Percentiles rank a stretch among this genome's conserved stretches.
These are phyloP conservation scores for Eucalyptus victrix DNA, from an alignment of 345 rosid species.

Conservation along the genomic window DNA sequence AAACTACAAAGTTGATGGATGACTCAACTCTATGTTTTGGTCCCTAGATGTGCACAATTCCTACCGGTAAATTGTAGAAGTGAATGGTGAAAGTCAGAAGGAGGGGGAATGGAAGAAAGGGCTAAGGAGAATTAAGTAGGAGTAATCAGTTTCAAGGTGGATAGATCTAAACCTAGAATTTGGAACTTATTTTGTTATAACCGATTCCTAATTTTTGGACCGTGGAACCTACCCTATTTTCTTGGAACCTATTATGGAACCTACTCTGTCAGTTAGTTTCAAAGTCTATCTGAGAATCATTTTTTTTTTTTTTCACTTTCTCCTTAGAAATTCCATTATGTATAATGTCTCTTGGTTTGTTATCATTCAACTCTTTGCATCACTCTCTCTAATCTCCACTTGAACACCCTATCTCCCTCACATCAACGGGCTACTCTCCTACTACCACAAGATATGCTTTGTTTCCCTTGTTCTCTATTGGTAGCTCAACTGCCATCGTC, in stretches of 20 bases:
- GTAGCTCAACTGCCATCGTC: background rate
- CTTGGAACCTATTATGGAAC: background rate
- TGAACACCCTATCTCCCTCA: background rate
- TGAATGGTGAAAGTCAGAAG: background rate
- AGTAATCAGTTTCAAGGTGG: background rate
- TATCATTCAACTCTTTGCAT: background rate
- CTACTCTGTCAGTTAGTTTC: fast-evolving
- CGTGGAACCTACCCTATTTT: fast-evolving
- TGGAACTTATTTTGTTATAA: background rate
- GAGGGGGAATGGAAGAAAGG: background rate
- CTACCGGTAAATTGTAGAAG: background rate
- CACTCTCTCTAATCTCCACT: background rate
- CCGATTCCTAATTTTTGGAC: background rate
- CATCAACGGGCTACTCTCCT: background rate
- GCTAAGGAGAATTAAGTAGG: background rate
- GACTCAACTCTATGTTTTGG: background rate
- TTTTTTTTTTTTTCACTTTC: background rate
- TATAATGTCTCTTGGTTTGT: background rate
- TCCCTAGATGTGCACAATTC: background rate
- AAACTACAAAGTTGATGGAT: background rate
- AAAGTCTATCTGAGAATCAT: background rate
- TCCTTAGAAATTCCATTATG: background rate
- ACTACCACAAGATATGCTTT: background rate
- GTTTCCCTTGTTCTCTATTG: background rate
- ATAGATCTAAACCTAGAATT: background rate